Evolutionary conservation across 345 rosid genomes (phyloP).

Genomic region (Punica granatum): DNA sequence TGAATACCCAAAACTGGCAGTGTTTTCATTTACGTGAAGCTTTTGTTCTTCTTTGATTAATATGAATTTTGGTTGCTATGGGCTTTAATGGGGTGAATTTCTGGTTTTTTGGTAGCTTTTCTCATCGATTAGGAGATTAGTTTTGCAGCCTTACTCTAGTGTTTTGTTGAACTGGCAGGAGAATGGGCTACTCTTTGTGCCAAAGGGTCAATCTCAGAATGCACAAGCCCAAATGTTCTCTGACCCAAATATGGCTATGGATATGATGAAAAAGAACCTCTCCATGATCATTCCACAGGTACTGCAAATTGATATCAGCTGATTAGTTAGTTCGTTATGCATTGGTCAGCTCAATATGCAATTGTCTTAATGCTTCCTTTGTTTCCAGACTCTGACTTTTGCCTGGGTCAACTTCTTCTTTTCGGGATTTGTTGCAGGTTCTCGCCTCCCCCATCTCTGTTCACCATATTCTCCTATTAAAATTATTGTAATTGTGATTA

Average conservation of each 20-base stretch:
- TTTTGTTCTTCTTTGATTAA: neutral
- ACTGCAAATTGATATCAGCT: neutral
- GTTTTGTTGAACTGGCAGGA: slow-evolving; percentile 43
- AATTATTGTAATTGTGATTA: neutral
- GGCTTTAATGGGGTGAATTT: neutral
- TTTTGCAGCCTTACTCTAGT: neutral
- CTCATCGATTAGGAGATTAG: neutral
- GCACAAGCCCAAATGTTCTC: slow-evolving; percentile 98
- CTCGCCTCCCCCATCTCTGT: slow-evolving; percentile 5
- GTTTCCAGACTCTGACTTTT: slow-evolving; percentile 82
- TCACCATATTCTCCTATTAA: neutral
- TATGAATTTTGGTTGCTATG: too few species aligned
- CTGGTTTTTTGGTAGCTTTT: neutral
- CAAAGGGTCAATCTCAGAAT: slow-evolving; percentile 72
- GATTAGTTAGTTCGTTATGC: neutral
- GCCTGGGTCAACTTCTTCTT: slow-evolving; percentile 99
- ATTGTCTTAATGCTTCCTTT: slow-evolving; percentile 13
- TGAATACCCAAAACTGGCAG: too few species aligned
- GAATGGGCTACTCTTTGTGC: slow-evolving; percentile 82
- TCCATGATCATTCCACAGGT: slow-evolving; percentile 99
- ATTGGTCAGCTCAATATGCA: slow-evolving; percentile 9
- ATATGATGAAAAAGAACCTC: slow-evolving; percentile 99
- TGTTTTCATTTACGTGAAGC: too few species aligned
- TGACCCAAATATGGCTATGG: slow-evolving; percentile 99
- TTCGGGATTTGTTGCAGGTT: slow-evolving; percentile 98